phyloP scores from a whole-genome alignment of 441 rosid genomes.

The Erodium texanum region DNA sequence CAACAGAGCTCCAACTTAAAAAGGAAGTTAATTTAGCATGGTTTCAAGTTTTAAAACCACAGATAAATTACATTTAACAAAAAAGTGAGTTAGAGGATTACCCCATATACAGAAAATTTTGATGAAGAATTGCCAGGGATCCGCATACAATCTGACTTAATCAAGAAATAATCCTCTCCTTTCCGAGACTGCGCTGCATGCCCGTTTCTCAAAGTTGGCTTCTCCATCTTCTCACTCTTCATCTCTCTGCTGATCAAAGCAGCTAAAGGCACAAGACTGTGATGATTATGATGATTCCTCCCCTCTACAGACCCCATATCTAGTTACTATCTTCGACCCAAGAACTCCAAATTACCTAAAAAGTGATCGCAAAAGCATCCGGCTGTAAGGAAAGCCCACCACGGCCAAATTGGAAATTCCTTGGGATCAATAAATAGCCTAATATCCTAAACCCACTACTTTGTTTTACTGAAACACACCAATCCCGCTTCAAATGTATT shows the following conservation, averaged over 20 bases:
- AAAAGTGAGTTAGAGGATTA: constrained; percentile 20
- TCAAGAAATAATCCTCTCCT: constrained; percentile 71
- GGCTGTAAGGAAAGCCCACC: background rate
- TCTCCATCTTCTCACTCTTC: constrained; percentile 68
- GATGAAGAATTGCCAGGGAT: constrained; percentile 54
- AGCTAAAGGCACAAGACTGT: constrained; percentile 72
- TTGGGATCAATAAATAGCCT: background rate
- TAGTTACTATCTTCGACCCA: constrained; percentile 13
- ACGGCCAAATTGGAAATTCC: background rate
- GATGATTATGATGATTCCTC: constrained; percentile 37
- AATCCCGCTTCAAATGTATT: background rate
- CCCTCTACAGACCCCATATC: constrained; percentile 57
- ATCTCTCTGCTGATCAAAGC: constrained; percentile 61
- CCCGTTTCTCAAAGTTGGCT: constrained; percentile 52
- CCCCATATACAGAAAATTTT: constrained; percentile 68
- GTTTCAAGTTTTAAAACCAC: background rate
- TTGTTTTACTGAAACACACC: background rate
- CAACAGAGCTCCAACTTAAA: background rate
- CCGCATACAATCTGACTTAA: constrained; percentile 53
- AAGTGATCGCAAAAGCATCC: constrained; percentile 19
- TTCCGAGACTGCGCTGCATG: constrained; percentile 72
- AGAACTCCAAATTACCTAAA: constrained; percentile 20
- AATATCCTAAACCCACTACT: background rate
- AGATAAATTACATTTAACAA: background rate
- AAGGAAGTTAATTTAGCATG: background rate